Percentiles rank a stretch among this genome's conserved stretches.
phyloP scores from a whole-genome alignment of 2,329 filamentous ascomycete species.

The Chaetomium olivaceum region DNA sequence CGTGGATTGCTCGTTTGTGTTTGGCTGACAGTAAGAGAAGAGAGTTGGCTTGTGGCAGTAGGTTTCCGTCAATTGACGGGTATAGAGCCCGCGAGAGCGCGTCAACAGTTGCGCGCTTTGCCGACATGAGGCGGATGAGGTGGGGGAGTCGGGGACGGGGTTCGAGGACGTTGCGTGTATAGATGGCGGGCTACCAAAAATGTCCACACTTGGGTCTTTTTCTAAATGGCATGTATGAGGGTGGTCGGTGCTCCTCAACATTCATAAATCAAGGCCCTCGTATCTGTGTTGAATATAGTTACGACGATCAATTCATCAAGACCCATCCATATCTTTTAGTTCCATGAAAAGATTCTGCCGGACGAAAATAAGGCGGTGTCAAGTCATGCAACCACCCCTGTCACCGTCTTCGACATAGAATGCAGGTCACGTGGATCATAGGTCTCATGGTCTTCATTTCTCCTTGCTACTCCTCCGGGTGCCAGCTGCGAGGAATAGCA shows the following conservation, averaged over 20 bases:
- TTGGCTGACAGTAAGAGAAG: slow-evolving; percentile 23
- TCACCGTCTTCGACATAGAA: neutral
- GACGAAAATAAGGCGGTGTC: neutral
- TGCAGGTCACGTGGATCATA: neutral
- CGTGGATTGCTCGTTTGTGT: neutral
- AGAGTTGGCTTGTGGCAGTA: slow-evolving; percentile 40
- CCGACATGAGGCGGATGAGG: slow-evolving; percentile 38
- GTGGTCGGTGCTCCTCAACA: neutral
- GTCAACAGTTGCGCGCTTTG: slow-evolving; percentile 48
- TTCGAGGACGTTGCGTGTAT: neutral
- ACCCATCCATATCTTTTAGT: neutral
- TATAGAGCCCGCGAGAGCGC: slow-evolving; percentile 66
- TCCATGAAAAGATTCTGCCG: slow-evolving; percentile 10
- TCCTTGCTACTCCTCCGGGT: neutral
- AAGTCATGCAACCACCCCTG: neutral
- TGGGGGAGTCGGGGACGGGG: neutral
- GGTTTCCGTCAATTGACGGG: slow-evolving; percentile 51
- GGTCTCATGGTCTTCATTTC: neutral
- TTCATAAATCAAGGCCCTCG: neutral
- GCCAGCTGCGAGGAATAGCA: neutral
- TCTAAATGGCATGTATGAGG: neutral
- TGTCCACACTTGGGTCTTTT: neutral
- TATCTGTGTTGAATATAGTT: neutral
- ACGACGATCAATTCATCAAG: neutral
- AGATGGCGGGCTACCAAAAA: neutral